A percentile compares a stretch with the other conserved stretches of the same genome.
phyloP scores from a whole-genome alignment of 257 asterid genomes.

The Solanum appendiculatum region DNA sequence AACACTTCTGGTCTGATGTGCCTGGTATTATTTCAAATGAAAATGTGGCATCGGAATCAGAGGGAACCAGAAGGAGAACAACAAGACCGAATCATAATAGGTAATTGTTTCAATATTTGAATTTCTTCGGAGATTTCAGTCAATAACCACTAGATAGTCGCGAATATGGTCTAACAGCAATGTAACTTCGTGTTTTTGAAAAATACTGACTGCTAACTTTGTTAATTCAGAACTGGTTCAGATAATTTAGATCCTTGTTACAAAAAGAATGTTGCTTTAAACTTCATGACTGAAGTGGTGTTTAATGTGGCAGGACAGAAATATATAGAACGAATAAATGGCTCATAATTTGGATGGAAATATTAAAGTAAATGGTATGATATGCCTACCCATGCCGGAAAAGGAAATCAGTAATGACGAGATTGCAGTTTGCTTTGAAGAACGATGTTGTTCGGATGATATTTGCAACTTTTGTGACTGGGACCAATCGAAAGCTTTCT shows the following conservation, averaged over 20 bases:
- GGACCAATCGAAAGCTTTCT: slow-evolving; percentile 71
- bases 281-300: background rate
- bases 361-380: background rate
- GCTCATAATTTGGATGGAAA: background rate
- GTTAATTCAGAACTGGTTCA: background rate
- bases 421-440: slow-evolving; percentile 75
- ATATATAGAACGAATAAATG: background rate
- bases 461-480: slow-evolving; percentile 54
- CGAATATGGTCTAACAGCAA: background rate
- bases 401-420: slow-evolving; percentile 83
- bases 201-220: background rate
- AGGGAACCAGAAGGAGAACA: background rate
- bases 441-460: slow-evolving; percentile 39
- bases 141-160: background rate
- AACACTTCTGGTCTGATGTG: slow-evolving; percentile 64
- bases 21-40: slow-evolving; percentile 26
- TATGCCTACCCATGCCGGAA: slow-evolving; percentile 79
- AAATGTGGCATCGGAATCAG: background rate
- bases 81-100: background rate
- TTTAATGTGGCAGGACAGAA: background rate
- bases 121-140: background rate
- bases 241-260: background rate
- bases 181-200: background rate
- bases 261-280: background rate
- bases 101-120: background rate